Evolutionary conservation across 2,329 filamentous ascomycete genomes (phyloP), one percentile per base, ranked within the genome.

Genomic region (Chrysoporthe puriensis): DNA sequence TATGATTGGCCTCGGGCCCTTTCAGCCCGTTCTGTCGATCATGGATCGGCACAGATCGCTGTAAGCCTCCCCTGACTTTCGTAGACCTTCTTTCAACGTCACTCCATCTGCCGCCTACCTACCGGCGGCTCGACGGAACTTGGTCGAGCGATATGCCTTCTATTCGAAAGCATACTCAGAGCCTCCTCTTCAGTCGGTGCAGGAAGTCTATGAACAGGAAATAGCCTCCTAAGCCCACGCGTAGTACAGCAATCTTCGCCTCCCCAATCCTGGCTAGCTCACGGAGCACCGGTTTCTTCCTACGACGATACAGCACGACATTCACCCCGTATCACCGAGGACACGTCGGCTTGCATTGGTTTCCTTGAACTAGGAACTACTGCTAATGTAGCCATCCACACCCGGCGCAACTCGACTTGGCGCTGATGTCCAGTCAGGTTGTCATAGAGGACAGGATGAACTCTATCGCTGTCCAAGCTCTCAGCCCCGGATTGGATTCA

Each of bases 51-150:
- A 18, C 9, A 44, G 6, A 48, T 57, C 16, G 50, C 48, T 44
- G 48, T 5, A 43, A 16, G 40, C 21, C 11, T 9, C 18, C 43
- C 56, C 48, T 52, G 56, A 2, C 48, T 54, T 26, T 48, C 18
- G 46, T 14, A 40, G 34, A 66, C 59, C 63, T 68, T 66, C 54
- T 70, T 68, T 66, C 58, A 62, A 60, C 50, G 43, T 62, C 63
- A 67, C 59, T 34, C 36, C 43, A 54, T 64, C 18, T 40, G 3
- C 32, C 13, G 32, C 16, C 32, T 57, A 13, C 32, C 11, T 54
- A 54, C 13, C 50, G 13, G 26, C 13, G 50, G 26, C 26, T 54
- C 21, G 2, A 54, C 14, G 6, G 11, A 6, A 5, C 6, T 7
- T 14, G 11, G 36, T 40, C 36, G 36, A 40, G 36, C 36, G 36